phyloP scores from a whole-genome alignment of 305 asterid species.

The Andrographis paniculata region DNA sequence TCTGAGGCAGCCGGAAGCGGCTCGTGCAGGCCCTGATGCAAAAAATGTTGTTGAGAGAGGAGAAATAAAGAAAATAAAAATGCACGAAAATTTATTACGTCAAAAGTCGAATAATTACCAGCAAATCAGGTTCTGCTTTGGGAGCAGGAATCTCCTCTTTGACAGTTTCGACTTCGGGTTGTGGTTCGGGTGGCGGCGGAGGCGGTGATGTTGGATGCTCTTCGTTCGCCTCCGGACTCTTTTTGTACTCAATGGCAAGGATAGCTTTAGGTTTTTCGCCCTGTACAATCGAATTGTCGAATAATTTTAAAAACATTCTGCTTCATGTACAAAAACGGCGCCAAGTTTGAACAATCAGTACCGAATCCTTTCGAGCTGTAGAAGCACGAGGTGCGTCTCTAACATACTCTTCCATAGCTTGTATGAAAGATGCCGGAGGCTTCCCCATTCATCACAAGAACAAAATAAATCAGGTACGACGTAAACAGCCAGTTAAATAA shows the following conservation, averaged over 20 bases:
- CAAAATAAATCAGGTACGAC: background rate
- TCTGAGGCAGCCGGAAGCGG: conserved; percentile 68
- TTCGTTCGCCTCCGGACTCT: conserved; percentile 55
- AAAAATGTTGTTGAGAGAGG: conserved; percentile 11
- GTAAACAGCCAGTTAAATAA: conserved; percentile 13
- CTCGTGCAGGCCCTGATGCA: conserved; percentile 56
- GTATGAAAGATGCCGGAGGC: conserved; percentile 97
- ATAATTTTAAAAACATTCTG: too few species aligned
- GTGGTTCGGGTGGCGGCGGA: conserved; percentile 43
- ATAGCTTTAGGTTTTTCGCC: conserved; percentile 60
- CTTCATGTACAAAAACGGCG: too few species aligned
- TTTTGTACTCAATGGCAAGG: conserved; percentile 75
- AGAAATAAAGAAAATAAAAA: background rate
- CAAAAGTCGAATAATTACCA: conserved; percentile 44
- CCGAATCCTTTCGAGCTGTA: conserved; percentile 68
- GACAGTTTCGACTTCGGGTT: conserved; percentile 42
- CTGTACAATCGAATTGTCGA: conserved; percentile 18
- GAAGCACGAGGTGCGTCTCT: conserved; percentile 92
- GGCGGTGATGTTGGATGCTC: conserved; percentile 46
- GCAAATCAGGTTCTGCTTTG: conserved; percentile 62
- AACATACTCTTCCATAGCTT: conserved; percentile 98
- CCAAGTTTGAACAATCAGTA: conserved; percentile 14
- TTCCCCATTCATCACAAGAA: conserved; percentile 25
- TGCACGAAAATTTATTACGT: too few species aligned
- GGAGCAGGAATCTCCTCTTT: conserved; percentile 52